These are phyloP conservation scores for Neurospora discreta DNA, from an alignment of 495 filamentous ascomycete genomes.

Conservation along the genomic window DNA sequence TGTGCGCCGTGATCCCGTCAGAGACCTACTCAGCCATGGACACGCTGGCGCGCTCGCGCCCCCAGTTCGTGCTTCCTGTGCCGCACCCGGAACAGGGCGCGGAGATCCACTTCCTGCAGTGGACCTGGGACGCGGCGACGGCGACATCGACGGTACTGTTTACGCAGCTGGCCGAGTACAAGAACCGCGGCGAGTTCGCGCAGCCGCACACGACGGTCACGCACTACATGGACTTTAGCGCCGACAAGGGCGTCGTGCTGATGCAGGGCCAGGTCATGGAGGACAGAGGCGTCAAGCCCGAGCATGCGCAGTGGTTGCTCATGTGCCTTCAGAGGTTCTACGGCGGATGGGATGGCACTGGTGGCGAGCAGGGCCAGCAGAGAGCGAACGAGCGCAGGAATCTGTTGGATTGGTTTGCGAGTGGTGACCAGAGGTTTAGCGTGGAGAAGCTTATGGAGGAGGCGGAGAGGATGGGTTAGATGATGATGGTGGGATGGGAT, in stretches of 20 bases:
- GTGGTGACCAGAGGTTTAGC: constrained; percentile 65
- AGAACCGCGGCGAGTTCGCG: constrained; percentile 78
- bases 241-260: constrained; percentile 64
- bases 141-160: constrained; percentile 77
- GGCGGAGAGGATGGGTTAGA: constrained; percentile 60
- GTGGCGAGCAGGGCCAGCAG: constrained; percentile 34
- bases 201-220: constrained; percentile 88
- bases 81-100: constrained; percentile 58
- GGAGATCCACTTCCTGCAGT: constrained; percentile 78
- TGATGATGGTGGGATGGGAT: not conserved
- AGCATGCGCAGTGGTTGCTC: constrained; percentile 80
- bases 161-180: constrained; percentile 84
- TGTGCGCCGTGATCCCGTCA: constrained; percentile 71
- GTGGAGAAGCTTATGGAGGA: constrained; percentile 79
- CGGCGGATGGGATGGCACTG: constrained; percentile 29
- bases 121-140: constrained; percentile 53
- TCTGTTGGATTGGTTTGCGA: constrained; percentile 71
- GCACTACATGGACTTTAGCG: constrained; percentile 70
- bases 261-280: constrained; percentile 72
- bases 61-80: constrained; percentile 84
- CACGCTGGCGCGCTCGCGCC: constrained; percentile 55
- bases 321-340: constrained; percentile 96
- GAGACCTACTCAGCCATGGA: constrained; percentile 59
- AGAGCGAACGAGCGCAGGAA: constrained; percentile 38
- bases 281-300: constrained; percentile 61